phyloP scores from a whole-genome alignment of 169 alveolate species.

The Cyclospora cayetanensis region DNA sequence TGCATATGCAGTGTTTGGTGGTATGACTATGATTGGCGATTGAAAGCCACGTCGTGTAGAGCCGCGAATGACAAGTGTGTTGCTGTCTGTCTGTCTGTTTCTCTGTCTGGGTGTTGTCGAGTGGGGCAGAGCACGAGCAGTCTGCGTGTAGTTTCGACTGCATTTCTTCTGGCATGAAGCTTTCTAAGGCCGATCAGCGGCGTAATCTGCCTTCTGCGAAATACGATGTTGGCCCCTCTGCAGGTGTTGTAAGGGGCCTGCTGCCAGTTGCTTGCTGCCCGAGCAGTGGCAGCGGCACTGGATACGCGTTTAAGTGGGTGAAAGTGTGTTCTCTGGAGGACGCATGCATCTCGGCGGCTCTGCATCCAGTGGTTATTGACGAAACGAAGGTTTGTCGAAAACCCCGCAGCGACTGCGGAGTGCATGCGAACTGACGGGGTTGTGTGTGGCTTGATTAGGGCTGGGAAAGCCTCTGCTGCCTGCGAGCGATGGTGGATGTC shows the following conservation, averaged over 20 bases:
- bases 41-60: too few relatives aligned
- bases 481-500: neutral
- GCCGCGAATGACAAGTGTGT: too few relatives aligned
- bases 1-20: too few relatives aligned
- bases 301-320: constrained; percentile 43
- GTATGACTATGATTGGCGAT: too few relatives aligned
- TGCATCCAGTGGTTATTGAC: constrained; percentile 27
- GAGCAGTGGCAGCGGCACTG: neutral
- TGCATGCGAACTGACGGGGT: too few relatives aligned
- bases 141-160: too few relatives aligned
- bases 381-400: constrained; percentile 34
- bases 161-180: too few relatives aligned
- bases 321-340: constrained; percentile 29
- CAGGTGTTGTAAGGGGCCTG: constrained; percentile 56
- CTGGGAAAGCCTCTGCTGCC: neutral
- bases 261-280: constrained; percentile 56
- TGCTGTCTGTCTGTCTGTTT: too few relatives aligned
- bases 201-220: too few relatives aligned
- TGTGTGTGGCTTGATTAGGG: neutral
- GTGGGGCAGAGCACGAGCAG: neutral
- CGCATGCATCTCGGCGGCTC: neutral
- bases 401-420: too few relatives aligned
- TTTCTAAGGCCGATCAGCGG: too few relatives aligned
- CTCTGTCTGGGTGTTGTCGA: neutral
- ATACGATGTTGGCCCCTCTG: too few relatives aligned